Conservation (phyloP, 306 rosid species). For the Oemleria cerasiformis region DNA sequence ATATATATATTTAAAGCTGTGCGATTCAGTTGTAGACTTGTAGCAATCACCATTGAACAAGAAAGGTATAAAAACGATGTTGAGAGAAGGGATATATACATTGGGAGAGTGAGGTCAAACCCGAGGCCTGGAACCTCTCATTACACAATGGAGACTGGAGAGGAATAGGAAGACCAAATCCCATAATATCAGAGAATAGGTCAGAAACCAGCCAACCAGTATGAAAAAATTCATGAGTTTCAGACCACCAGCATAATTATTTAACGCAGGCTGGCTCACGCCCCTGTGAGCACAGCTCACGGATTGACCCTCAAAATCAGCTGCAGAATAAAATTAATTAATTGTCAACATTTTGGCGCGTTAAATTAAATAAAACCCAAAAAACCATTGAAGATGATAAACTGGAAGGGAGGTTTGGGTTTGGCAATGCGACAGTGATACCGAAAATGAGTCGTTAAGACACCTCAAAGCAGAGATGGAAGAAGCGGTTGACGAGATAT, state of each 20-base stretch:
- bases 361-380: not conserved
- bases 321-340: not conserved
- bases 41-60: slow-evolving; percentile 4
- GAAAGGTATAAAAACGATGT: too few relatives aligned
- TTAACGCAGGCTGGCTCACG: not conserved
- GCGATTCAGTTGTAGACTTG: not conserved
- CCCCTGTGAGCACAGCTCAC: not conserved
- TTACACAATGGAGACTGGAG: too few relatives aligned
- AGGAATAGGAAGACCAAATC: too few relatives aligned
- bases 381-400: not conserved
- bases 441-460: not conserved
- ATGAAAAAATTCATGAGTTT: not conserved
- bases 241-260: not conserved
- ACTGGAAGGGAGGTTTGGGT: not conserved
- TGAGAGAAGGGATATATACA: too few relatives aligned
- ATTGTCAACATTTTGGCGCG: not conserved
- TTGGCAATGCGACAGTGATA: too few relatives aligned
- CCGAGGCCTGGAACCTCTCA: too few relatives aligned
- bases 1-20: not conserved
- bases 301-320: slow-evolving; percentile 9
- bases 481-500: not conserved
- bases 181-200: not conserved
- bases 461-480: not conserved
- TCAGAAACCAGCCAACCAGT: not conserved
- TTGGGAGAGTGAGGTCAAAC: too few relatives aligned